Percentiles rank a stretch among this genome's conserved stretches.
phyloP scores from a whole-genome alignment of 106 monocot species.

The Dioscorea alata region DNA sequence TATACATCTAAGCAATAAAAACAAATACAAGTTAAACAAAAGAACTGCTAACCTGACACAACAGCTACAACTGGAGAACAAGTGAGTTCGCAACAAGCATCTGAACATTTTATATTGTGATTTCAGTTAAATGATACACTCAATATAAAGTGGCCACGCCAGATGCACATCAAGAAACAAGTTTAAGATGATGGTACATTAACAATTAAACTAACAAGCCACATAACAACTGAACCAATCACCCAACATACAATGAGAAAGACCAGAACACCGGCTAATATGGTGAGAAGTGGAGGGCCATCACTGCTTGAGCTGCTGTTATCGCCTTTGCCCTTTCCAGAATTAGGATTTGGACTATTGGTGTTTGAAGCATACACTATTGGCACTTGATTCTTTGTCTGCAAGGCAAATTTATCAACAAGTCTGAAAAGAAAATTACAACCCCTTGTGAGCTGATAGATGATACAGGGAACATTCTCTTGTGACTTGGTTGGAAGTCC shows the following conservation, averaged over 20 bases:
- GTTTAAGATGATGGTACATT: conserved; percentile 34
- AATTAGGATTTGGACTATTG: conserved; percentile 8
- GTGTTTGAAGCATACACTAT: conserved; percentile 15
- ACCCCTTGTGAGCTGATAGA: too few species aligned
- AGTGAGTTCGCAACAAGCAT: neutral
- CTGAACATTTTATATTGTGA: neutral
- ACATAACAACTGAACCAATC: conserved; percentile 38
- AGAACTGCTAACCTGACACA: too few species aligned
- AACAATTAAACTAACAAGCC: conserved; percentile 56
- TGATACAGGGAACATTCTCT: too few species aligned
- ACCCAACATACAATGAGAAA: conserved; percentile 58
- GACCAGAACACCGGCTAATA: conserved; percentile 50
- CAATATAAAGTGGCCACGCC: too few species aligned
- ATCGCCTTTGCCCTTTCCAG: conserved; percentile 6
- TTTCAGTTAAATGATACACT: too few species aligned
- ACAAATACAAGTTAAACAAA: too few species aligned
- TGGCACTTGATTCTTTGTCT: neutral
- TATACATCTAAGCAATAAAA: too few species aligned
- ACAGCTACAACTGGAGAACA: too few species aligned
- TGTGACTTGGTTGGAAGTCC: too few species aligned
- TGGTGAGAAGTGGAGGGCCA: conserved; percentile 60
- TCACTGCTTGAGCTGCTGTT: conserved; percentile 11
- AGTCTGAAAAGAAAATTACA: conserved; percentile 12
- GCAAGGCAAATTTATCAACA: neutral
- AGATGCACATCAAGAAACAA: neutral